Conservation (phyloP, 192 early-diverging fungal species). For the Coemansia sp. region DNA sequence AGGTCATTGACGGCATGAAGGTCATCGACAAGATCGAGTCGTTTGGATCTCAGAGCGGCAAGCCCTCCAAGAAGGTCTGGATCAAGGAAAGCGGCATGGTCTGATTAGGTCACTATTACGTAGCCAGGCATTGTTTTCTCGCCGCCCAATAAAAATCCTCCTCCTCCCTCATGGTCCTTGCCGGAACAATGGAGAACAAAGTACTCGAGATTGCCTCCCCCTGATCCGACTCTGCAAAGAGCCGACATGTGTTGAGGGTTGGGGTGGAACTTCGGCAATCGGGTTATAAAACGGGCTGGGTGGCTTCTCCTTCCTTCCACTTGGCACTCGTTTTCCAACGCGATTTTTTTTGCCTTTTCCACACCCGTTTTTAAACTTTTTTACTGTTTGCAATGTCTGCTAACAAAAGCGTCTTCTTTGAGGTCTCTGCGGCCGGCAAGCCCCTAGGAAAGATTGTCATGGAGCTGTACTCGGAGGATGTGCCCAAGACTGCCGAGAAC, state of each 20-base stretch:
- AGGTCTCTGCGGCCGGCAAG: conserved; percentile 23
- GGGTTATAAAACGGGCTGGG: not conserved
- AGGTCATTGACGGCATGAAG: conserved; percentile 67
- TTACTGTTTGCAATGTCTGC: conserved; percentile 9
- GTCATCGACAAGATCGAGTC: conserved; percentile 75
- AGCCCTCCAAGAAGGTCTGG: conserved; percentile 61
- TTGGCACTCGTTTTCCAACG: not conserved
- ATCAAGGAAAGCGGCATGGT: conserved; percentile 71
- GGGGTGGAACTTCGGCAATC: not conserved
- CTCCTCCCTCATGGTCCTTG: not conserved
- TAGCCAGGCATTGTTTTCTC: not conserved
- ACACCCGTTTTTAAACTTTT: not conserved
- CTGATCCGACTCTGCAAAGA: not conserved
- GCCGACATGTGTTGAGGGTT: not conserved
- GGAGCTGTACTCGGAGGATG: conserved; percentile 66
- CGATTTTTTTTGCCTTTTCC: not conserved
- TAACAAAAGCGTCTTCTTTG: conserved; percentile 52
- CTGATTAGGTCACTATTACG: not conserved
- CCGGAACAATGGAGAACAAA: not conserved
- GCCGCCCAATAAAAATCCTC: not conserved
- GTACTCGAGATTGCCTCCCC: not conserved
- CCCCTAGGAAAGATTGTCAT: conserved; percentile 31
- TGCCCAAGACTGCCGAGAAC: conserved; percentile 96
- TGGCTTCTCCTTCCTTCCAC: not conserved
- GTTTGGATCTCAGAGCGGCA: conserved; percentile 46